phyloP scores from a whole-genome alignment of 2,329 filamentous ascomycete genomes.

The Ophiostoma ulmi region DNA sequence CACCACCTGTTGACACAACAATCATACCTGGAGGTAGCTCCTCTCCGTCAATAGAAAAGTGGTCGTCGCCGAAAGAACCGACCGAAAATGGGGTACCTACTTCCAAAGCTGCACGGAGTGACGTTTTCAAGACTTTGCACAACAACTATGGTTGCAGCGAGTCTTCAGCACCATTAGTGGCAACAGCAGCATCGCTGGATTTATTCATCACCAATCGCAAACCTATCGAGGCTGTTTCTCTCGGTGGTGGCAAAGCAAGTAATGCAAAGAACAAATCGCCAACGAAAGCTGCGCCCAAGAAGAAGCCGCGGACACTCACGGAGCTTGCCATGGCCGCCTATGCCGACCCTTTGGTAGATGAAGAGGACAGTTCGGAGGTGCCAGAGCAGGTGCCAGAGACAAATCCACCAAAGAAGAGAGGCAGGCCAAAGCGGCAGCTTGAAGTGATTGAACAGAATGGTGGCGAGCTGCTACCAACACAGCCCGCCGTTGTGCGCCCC shows the following conservation, averaged over 20 bases:
- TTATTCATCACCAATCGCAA: slow-evolving; percentile 51
- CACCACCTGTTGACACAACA: slow-evolving; percentile 38
- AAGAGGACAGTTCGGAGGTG: not conserved
- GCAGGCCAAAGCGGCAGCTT: slow-evolving; percentile 25
- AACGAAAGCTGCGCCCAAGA: slow-evolving; percentile 53
- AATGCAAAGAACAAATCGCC: slow-evolving; percentile 33
- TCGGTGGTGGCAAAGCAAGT: slow-evolving; percentile 30
- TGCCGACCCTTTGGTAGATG: slow-evolving; percentile 29
- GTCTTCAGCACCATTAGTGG: not conserved
- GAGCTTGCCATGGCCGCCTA: slow-evolving; percentile 71
- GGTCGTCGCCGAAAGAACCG: slow-evolving; percentile 25
- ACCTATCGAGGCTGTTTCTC: slow-evolving; percentile 47
- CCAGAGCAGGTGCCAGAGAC: not conserved
- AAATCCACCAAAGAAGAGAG: not conserved
- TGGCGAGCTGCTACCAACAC: not conserved
- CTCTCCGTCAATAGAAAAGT: slow-evolving; percentile 34
- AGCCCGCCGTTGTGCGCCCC: slow-evolving; percentile 25
- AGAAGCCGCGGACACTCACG: slow-evolving; percentile 72
- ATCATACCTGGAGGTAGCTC: slow-evolving; percentile 30
- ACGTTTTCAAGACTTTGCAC: slow-evolving; percentile 43
- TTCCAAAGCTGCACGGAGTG: slow-evolving; percentile 9
- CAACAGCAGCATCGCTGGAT: slow-evolving; percentile 12
- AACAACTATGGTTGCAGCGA: slow-evolving; percentile 30
- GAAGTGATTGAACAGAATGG: slow-evolving; percentile 31
- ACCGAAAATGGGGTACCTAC: slow-evolving; percentile 18